These are phyloP conservation scores for Fagus crenata DNA, from an alignment of 306 rosid species.

Conservation along the genomic window DNA sequence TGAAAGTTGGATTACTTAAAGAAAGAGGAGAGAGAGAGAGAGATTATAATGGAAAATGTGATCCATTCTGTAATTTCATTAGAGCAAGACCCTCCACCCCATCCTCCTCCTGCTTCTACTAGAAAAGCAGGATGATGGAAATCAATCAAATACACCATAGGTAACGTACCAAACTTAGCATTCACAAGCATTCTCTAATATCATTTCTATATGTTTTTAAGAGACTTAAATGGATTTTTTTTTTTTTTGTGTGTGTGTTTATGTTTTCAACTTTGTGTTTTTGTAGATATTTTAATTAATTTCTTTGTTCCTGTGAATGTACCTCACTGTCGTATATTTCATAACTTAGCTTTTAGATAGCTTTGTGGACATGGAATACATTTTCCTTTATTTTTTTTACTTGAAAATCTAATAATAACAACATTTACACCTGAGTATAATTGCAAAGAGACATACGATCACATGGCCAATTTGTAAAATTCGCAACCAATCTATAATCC, in stretches of 20 bases:
- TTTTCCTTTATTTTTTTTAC: no score
- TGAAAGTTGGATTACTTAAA: no score
- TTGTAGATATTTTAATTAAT: no score
- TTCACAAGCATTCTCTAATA: neutral
- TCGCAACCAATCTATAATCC: no score
- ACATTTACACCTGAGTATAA: no score
- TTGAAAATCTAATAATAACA: no score
- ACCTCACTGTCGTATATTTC: no score
- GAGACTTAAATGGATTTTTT: neutral
- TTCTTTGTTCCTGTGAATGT: no score
- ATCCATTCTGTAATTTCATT: neutral
- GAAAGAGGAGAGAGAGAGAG: neutral
- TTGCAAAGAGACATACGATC: no score
- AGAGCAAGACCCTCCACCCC: slow-evolving; percentile 20
- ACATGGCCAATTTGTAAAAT: no score
- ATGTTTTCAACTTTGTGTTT: neutral
- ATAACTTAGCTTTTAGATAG: no score
- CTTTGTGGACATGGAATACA: no score
- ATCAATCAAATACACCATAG: slow-evolving; percentile 49
- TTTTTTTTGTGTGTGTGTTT: neutral
- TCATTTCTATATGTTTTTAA: neutral
- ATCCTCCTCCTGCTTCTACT: neutral
- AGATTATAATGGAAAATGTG: slow-evolving; percentile 8
- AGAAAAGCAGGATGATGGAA: slow-evolving; percentile 51
- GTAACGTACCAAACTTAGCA: slow-evolving; percentile 15